These are phyloP conservation scores for Aureobasidium sp. DNA, from an alignment of 2,329 filamentous ascomycete species.

Conservation along the genomic window DNA sequence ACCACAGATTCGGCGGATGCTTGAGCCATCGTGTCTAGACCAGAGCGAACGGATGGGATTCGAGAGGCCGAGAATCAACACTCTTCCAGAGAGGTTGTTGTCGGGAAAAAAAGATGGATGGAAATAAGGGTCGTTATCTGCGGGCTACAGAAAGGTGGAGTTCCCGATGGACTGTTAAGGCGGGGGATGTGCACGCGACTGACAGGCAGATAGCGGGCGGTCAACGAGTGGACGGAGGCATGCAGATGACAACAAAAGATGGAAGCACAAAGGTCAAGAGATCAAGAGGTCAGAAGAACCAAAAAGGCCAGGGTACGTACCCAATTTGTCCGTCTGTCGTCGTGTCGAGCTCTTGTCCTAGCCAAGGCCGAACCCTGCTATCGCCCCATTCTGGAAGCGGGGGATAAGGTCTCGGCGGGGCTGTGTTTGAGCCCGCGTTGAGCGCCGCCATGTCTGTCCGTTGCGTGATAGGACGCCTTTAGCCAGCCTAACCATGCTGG, in stretches of 20 bases:
- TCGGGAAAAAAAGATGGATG: neutral
- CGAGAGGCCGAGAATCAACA: neutral
- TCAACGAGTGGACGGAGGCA: constrained; percentile 11
- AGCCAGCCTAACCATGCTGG: neutral
- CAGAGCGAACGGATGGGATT: neutral
- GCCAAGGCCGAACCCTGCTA: constrained; percentile 11
- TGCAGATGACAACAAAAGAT: constrained; percentile 7
- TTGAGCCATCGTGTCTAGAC: constrained; percentile 3
- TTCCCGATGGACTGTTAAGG: neutral
- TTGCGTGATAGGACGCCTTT: neutral
- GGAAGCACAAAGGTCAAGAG: constrained; percentile 7
- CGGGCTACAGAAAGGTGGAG: constrained; percentile 4
- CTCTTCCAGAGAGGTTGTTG: constrained; percentile 6
- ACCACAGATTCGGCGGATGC: constrained; percentile 9
- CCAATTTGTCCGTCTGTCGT: constrained; percentile 8
- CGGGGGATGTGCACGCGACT: constrained; percentile 11
- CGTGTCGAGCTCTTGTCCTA: constrained; percentile 3
- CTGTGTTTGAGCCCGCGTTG: constrained; percentile 4
- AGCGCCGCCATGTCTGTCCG: neutral
- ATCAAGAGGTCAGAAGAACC: constrained; percentile 5
- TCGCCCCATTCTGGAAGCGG: constrained; percentile 13
- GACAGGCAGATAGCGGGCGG: neutral
- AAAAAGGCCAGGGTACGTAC: constrained; percentile 2
- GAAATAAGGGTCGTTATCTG: constrained; percentile 8
- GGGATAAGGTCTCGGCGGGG: constrained; percentile 9